Percentiles rank a stretch among this genome's conserved stretches.
Conservation (phyloP, 78 protist genomes). For the Dictyostelium citrinum region DNA sequence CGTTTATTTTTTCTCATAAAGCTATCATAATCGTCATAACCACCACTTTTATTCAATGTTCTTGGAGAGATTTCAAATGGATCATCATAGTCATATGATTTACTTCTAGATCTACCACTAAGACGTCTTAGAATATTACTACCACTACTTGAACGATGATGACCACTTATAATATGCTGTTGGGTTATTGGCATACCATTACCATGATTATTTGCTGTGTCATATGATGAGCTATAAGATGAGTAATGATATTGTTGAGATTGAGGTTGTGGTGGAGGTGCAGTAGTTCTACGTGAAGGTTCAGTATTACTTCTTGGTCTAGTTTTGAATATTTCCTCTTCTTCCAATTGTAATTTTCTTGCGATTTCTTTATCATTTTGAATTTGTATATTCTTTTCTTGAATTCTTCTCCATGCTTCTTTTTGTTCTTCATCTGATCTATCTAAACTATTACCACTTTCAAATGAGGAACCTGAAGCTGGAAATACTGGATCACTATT, state of each 20-base stretch:
- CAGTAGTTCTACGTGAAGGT: neutral
- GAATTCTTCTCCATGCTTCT: constrained; percentile 51
- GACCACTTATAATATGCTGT: neutral
- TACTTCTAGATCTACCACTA: constrained; percentile 6
- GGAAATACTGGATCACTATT: constrained; percentile 55
- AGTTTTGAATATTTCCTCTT: neutral
- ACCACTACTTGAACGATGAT: neutral
- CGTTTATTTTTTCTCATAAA: neutral
- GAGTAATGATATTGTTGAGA: neutral
- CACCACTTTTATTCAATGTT: neutral
- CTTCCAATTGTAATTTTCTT: constrained; percentile 10
- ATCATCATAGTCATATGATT: constrained; percentile 5
- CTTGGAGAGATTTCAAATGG: constrained; percentile 1
- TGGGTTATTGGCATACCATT: neutral
- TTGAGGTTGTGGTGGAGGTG: neutral
- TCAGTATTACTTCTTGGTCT: constrained; percentile 23
- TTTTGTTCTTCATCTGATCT: constrained; percentile 45
- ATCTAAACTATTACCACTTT: constrained; percentile 53
- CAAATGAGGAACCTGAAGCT: neutral
- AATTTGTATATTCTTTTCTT: constrained; percentile 39
- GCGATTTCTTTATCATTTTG: constrained; percentile 43
- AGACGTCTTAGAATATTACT: neutral
- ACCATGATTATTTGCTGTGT: neutral
- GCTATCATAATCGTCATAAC: neutral
- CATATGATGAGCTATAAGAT: neutral